Percentiles rank a stretch among this genome's conserved stretches.
phyloP scores from a whole-genome alignment of 495 filamentous ascomycete species.

The Penicillium macrosclerotiorum region DNA sequence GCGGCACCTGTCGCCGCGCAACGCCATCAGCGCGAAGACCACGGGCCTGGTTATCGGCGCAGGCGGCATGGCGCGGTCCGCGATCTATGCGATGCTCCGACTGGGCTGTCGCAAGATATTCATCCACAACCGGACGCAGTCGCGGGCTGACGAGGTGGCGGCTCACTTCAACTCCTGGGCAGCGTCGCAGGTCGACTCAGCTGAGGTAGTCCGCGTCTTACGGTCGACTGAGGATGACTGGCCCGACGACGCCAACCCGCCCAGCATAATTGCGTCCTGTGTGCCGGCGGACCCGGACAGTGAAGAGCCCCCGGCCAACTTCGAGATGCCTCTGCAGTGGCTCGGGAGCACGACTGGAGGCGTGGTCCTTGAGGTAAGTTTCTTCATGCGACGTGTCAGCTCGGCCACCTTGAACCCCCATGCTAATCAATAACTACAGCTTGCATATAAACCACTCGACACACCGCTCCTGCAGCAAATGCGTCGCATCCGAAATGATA shows the following conservation, averaged over 20 bases:
- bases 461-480: slow-evolving; percentile 71
- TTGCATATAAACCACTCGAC: slow-evolving; percentile 71
- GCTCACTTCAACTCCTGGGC: slow-evolving; percentile 67
- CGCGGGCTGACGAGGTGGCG: slow-evolving; percentile 63
- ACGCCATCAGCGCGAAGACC: slow-evolving; percentile 68
- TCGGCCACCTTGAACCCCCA: neutral
- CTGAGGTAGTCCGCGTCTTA: slow-evolving; percentile 59
- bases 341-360: slow-evolving; percentile 73
- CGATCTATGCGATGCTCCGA: slow-evolving; percentile 75
- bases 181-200: slow-evolving; percentile 40
- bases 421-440: slow-evolving; percentile 35
- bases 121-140: slow-evolving; percentile 67
- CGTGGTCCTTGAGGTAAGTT: slow-evolving; percentile 68
- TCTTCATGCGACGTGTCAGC: neutral
- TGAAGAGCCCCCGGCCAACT: slow-evolving; percentile 64
- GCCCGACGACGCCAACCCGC: slow-evolving; percentile 61
- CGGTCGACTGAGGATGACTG: slow-evolving; percentile 58
- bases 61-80: slow-evolving; percentile 78
- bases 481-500: slow-evolving; percentile 53
- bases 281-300: slow-evolving; percentile 67
- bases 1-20: slow-evolving; percentile 74
- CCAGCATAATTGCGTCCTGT: slow-evolving; percentile 75
- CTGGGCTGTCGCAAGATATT: slow-evolving; percentile 79
- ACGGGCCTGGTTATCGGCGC: slow-evolving; percentile 75
- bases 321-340: slow-evolving; percentile 74